Percentiles rank a stretch among this genome's conserved stretches.
phyloP scores from a whole-genome alignment of 805 yeast genomes.

The Candida boleticola region DNA sequence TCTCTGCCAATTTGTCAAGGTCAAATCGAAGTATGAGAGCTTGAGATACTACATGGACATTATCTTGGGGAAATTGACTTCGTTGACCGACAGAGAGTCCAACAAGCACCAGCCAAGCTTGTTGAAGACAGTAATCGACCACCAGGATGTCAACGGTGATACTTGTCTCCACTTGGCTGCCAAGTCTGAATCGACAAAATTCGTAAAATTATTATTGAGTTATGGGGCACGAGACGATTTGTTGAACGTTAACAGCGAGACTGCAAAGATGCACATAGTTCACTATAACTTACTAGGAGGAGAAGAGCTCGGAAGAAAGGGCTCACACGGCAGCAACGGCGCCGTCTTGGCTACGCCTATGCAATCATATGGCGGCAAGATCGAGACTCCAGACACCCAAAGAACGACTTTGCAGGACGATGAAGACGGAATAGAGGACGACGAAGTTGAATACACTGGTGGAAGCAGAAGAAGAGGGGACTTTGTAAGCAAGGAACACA shows the following conservation, averaged over 20 bases:
- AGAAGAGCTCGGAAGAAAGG: constrained; percentile 6
- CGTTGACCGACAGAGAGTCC: constrained; percentile 24
- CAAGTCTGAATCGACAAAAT: constrained; percentile 61
- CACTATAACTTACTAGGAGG: constrained; percentile 31
- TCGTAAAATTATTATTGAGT: constrained; percentile 77
- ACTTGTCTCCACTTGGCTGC: constrained; percentile 82
- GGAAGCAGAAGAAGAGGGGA: constrained; percentile 6
- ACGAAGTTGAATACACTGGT: constrained; percentile 16
- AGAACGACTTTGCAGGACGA: constrained; percentile 44
- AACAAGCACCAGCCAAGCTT: constrained; percentile 59
- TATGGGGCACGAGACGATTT: constrained; percentile 74
- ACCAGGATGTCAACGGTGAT: constrained; percentile 79
- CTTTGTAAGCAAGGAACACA: constrained; percentile 31
- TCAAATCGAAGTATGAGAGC: constrained; percentile 69
- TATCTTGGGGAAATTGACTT: constrained; percentile 69
- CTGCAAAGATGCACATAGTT: constrained; percentile 41
- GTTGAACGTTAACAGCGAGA: constrained; percentile 41
- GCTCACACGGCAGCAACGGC: constrained; percentile 1
- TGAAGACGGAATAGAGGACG: constrained; percentile 34
- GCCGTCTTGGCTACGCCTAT: constrained; percentile 28
- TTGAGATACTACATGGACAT: constrained; percentile 81
- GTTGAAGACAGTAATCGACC: constrained; percentile 62
- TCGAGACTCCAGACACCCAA: constrained; percentile 47
- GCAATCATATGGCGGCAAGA: constrained; percentile 14
- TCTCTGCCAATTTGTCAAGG: constrained; percentile 66